Percentiles rank a stretch among this genome's conserved stretches.
phyloP scores from a whole-genome alignment of 2,329 filamentous ascomycete species.

The Ascochyta koolunga region DNA sequence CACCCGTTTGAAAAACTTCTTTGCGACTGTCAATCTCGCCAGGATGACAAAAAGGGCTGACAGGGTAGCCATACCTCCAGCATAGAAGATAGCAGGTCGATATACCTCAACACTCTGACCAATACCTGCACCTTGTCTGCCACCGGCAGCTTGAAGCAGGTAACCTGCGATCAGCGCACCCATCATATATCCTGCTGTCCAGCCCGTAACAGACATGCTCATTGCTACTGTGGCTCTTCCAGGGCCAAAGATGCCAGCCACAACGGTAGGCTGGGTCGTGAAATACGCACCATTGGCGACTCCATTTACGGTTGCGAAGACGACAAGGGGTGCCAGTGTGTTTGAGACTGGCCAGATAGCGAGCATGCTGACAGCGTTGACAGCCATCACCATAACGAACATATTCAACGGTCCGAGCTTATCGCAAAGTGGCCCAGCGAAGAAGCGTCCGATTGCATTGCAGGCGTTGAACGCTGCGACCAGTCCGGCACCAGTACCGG shows the following conservation, averaged over 20 bases:
- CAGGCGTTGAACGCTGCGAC: slow-evolving; percentile 37
- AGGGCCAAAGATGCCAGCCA: slow-evolving; percentile 33
- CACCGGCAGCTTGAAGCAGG: slow-evolving; percentile 32
- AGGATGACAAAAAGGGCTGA: no score
- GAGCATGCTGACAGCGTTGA: slow-evolving; percentile 38
- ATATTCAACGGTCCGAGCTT: slow-evolving; percentile 40
- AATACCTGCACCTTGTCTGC: slow-evolving; percentile 11
- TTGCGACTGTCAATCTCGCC: no score
- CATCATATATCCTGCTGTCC: slow-evolving; percentile 34
- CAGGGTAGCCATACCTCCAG: slow-evolving; percentile 22
- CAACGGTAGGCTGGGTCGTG: slow-evolving; percentile 33
- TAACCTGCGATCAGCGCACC: slow-evolving; percentile 38
- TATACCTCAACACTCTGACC: slow-evolving; percentile 25
- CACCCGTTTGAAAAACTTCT: no score
- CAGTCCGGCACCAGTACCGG: slow-evolving; percentile 29
- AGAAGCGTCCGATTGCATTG: slow-evolving; percentile 34
- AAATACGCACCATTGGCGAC: slow-evolving; percentile 39
- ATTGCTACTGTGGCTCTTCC: slow-evolving; percentile 34
- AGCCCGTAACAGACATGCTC: slow-evolving; percentile 35
- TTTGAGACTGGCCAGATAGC: slow-evolving; percentile 38
- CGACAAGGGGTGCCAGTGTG: slow-evolving; percentile 27
- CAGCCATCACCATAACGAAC: slow-evolving; percentile 32
- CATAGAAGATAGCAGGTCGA: slow-evolving; percentile 39
- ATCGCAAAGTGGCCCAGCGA: slow-evolving; percentile 34
- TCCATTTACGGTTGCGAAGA: slow-evolving; percentile 37